Conservation (phyloP, 2,329 filamentous ascomycete genomes). For the Penicillium griseofulvum region DNA sequence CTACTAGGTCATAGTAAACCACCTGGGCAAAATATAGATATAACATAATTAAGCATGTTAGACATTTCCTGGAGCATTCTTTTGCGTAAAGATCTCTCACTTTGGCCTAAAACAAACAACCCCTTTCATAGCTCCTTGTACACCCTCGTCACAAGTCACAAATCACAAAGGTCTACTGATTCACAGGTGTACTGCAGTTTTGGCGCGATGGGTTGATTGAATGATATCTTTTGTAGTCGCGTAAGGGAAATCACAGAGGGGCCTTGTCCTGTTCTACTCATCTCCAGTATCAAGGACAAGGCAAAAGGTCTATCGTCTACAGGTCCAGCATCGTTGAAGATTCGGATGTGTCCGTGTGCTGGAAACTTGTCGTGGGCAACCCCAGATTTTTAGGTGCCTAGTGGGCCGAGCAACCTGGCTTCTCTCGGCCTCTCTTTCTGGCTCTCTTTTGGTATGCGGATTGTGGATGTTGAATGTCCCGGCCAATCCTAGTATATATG, state of each 20-base stretch:
- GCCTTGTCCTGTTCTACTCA: conserved; percentile 4
- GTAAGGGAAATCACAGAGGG: conserved; percentile 19
- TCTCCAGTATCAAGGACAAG: conserved; percentile 8
- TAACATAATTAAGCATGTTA: background rate
- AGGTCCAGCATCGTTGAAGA: conserved; percentile 31
- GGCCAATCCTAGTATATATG: conserved; percentile 16
- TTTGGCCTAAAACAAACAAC: background rate
- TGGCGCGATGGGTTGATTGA: conserved; percentile 20
- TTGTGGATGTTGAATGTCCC: conserved; percentile 34
- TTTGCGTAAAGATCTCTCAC: background rate
- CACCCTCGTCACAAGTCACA: background rate
- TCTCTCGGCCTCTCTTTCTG: background rate
- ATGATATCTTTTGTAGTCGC: conserved; percentile 16
- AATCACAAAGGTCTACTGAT: conserved; percentile 1
- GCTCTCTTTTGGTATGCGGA: conserved; percentile 13
- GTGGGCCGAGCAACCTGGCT: background rate
- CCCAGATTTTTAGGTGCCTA: background rate
- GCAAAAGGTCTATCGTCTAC: conserved; percentile 22
- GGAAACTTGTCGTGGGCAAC: conserved; percentile 6
- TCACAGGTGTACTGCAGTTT: conserved; percentile 10
- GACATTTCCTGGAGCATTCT: background rate
- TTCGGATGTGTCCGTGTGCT: conserved; percentile 19
- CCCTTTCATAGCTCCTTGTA: background rate
- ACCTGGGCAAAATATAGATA: too few relatives aligned
- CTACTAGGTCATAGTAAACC: too few relatives aligned